phyloP scores from a whole-genome alignment of 176 grass and related monocot genomes.

The Pharus latifolius region DNA sequence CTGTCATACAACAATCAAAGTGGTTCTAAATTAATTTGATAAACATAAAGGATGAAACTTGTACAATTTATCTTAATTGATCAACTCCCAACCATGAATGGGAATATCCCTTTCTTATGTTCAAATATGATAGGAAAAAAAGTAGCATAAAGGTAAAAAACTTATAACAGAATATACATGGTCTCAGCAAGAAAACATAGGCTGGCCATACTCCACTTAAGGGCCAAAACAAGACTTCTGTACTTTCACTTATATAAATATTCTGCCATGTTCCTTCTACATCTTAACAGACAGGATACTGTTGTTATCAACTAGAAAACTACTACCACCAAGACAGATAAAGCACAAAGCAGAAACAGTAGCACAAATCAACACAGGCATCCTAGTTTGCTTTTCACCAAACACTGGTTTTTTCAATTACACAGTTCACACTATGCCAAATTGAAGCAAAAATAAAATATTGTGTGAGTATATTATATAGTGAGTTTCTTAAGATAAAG shows the following conservation, averaged over 20 bases:
- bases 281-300: not conserved
- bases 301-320: not conserved
- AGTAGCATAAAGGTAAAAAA: not conserved
- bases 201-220: no score
- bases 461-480: no score
- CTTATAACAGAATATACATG: not conserved
- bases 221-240: no score
- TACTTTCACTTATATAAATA: no score
- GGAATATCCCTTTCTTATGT: not conserved
- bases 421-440: no score
- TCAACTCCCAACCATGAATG: not conserved
- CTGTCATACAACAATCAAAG: not conserved
- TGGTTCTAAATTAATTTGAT: not conserved
- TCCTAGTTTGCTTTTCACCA: not conserved
- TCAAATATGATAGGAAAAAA: not conserved
- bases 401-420: not conserved
- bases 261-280: no score
- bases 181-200: not conserved
- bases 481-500: not conserved
- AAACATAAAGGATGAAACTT: not conserved
- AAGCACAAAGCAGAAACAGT: not conserved
- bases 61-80: not conserved
- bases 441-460: no score
- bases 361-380: not conserved
- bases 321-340: not conserved